Percentiles rank a stretch among this genome's conserved stretches.
Conservation (phyloP, 768 basidiomycete genomes). For the Mycena rosella region DNA sequence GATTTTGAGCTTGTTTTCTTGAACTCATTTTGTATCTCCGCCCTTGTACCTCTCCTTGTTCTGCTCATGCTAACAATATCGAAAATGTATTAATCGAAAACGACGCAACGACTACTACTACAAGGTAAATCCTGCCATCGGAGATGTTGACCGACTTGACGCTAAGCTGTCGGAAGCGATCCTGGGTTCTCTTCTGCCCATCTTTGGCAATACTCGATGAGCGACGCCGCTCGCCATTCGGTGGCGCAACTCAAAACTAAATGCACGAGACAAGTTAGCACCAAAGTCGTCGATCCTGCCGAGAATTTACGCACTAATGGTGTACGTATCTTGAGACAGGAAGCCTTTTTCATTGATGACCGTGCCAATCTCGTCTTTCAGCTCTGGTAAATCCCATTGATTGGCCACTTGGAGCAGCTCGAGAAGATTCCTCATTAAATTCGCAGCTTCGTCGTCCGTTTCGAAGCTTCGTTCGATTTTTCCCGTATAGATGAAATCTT, state of each 20-base stretch:
- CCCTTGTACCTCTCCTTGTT: neutral
- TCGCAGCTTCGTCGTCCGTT: slow-evolving; percentile 22
- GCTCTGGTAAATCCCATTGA: slow-evolving; percentile 33
- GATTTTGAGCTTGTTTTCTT: slow-evolving; percentile 7
- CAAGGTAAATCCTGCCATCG: no score
- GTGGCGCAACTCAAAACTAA: slow-evolving; percentile 4
- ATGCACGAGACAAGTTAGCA: neutral
- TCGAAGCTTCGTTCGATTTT: slow-evolving; percentile 20
- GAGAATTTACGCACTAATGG: slow-evolving; percentile 21
- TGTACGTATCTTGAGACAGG: slow-evolving; percentile 35
- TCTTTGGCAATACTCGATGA: slow-evolving; percentile 32
- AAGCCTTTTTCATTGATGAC: slow-evolving; percentile 28
- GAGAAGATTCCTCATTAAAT: slow-evolving; percentile 30
- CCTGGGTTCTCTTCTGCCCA: slow-evolving; percentile 29
- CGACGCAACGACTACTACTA: no score
- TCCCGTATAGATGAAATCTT: slow-evolving; percentile 37
- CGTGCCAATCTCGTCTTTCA: slow-evolving; percentile 38
- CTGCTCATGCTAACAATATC: no score
- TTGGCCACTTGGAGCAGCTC: slow-evolving; percentile 35
- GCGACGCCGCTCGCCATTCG: slow-evolving; percentile 19
- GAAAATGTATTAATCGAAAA: no score
- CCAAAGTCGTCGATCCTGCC: neutral
- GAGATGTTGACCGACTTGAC: no score
- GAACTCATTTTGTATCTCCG: neutral
- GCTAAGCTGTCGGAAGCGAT: neutral